phyloP scores from a whole-genome alignment of 495 filamentous ascomycete species.

The Lophiostoma macrostomum region DNA sequence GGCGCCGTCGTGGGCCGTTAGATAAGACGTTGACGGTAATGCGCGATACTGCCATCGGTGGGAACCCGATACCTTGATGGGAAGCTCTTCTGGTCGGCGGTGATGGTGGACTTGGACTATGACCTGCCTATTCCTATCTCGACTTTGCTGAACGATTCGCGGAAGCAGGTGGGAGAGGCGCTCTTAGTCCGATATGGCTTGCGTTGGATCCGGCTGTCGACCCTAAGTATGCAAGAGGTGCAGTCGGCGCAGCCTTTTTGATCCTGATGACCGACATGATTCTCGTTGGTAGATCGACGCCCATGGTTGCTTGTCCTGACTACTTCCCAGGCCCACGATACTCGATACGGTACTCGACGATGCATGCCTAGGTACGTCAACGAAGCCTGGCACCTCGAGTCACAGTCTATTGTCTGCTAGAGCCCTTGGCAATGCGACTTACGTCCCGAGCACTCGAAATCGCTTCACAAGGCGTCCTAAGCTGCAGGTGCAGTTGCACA shows the following conservation, averaged over 20 bases:
- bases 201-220: too few species aligned
- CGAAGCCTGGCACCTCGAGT: too few species aligned
- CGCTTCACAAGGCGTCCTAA: too few species aligned
- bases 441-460: too few species aligned
- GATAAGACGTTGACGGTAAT: too few species aligned
- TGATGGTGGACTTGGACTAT: conserved; percentile 3
- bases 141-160: background rate
- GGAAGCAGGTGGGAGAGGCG: conserved; percentile 12
- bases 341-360: background rate
- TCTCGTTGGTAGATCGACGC: background rate
- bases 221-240: background rate
- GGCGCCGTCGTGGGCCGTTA: too few species aligned
- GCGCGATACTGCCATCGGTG: too few species aligned
- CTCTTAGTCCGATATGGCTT: conserved; percentile 1
- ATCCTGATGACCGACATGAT: background rate
- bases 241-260: background rate
- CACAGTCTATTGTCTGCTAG: conserved; percentile 8
- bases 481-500: too few species aligned
- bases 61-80: background rate
- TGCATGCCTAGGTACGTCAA: too few species aligned
- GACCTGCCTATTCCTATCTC: conserved; percentile 14
- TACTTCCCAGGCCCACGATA: too few species aligned
- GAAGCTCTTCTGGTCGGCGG: background rate
- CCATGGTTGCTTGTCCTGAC: too few species aligned
- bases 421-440: too few species aligned